These are phyloP conservation scores for Sarocladium brachiariae DNA, from an alignment of 2,329 filamentous ascomycete genomes.

Conservation along the genomic window DNA sequence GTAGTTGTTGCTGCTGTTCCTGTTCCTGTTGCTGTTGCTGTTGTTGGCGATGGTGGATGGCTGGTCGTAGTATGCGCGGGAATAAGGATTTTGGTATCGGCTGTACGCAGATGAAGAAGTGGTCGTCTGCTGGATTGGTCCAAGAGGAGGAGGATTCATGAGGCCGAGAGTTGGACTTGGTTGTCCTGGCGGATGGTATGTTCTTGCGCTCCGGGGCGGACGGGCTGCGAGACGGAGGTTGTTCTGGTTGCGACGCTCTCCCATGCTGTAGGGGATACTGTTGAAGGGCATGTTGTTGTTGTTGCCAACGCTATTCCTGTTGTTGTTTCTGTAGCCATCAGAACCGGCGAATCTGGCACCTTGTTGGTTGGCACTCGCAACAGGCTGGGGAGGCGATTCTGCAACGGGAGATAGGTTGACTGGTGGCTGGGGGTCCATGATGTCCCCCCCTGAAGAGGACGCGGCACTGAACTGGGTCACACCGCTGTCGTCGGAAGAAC, in stretches of 20 bases:
- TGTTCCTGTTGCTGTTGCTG: no score
- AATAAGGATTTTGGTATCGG: constrained; percentile 10
- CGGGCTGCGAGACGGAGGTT: constrained; percentile 5
- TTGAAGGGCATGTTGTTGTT: no score
- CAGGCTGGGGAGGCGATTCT: constrained; percentile 32
- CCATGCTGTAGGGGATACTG: background rate
- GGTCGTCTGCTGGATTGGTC: no score
- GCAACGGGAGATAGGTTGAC: constrained; percentile 40
- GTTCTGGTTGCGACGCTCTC: background rate
- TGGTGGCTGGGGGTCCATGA: constrained; percentile 14
- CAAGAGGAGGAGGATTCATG: constrained; percentile 15
- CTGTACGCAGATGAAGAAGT: no score
- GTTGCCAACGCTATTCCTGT: background rate
- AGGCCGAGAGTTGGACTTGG: constrained; percentile 36
- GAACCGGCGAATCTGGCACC: background rate
- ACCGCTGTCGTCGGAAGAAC: constrained; percentile 24
- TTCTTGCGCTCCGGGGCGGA: constrained; percentile 18
- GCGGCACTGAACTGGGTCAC: constrained; percentile 22
- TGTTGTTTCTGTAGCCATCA: no score
- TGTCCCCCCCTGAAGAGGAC: constrained; percentile 22
- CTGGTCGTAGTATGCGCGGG: constrained; percentile 1
- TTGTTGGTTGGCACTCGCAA: constrained; percentile 1
- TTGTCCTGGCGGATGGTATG: constrained; percentile 30
- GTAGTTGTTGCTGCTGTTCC: constrained; percentile 9
- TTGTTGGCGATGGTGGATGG: constrained; percentile 23